Conservation (phyloP, 1,139 yeast species). For the Yamadazyma friedrichii region DNA sequence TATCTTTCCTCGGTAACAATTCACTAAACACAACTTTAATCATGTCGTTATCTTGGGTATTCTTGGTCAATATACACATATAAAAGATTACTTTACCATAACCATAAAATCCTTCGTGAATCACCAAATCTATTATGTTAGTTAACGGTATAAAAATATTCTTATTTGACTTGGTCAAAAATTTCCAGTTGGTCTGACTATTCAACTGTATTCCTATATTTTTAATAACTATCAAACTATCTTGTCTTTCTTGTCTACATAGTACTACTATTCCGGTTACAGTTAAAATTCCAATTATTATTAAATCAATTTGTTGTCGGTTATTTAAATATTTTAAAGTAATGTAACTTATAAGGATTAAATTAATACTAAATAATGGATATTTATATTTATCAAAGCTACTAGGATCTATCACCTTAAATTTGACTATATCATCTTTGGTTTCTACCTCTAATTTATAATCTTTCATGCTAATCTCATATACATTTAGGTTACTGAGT, state of each 20-base stretch:
- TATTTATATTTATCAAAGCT: constrained; percentile 3
- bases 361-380: not conserved
- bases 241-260: constrained; percentile 28
- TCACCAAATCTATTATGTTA: constrained; percentile 55
- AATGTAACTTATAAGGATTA: not conserved
- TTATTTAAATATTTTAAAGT: not conserved
- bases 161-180: constrained; percentile 20
- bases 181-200: constrained; percentile 29
- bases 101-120: constrained; percentile 67
- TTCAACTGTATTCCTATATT: constrained; percentile 38
- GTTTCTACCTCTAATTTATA: constrained; percentile 12
- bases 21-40: constrained; percentile 52
- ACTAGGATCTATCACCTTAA: constrained; percentile 14
- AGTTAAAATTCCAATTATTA: not conserved
- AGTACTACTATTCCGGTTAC: constrained; percentile 12
- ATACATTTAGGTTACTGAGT: not conserved
- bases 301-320: not conserved
- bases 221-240: constrained; percentile 34
- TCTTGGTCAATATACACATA: constrained; percentile 54
- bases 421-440: constrained; percentile 13
- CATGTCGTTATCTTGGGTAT: constrained; percentile 16
- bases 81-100: constrained; percentile 62
- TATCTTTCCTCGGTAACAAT: constrained; percentile 44
- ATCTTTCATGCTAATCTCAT: constrained; percentile 11
- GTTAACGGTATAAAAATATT: constrained; percentile 50